Base-by-base conservation (phyloP, 139 green algal genomes). In the Astrephomene gubernaculifera region DNA sequence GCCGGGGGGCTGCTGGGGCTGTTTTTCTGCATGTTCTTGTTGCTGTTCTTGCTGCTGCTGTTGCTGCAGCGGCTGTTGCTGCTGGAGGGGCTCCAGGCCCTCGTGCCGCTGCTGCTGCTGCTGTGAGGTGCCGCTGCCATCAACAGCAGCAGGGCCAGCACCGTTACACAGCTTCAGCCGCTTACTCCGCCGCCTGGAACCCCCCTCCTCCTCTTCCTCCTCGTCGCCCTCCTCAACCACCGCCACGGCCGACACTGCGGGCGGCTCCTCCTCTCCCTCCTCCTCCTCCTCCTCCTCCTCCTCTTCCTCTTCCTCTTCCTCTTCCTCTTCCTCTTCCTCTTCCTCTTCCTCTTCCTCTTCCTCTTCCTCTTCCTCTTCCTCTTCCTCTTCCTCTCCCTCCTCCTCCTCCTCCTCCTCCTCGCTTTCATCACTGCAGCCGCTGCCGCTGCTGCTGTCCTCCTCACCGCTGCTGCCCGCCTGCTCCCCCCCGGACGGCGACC, bases 101-200 rank as follows among this genome's bases (percentile, higher is more conserved):
- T n/a, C n/a, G n/a, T n/a, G n/a, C n/a, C n/a, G n/a, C n/a, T 2
- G 4, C 63, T 10, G 22, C 22, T 29, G 12, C 25, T 36, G 10
- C 60, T 29, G 8, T 33, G 60, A 25, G 12, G 60, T 2, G 8
- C 10, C 60, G 12, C 19, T 6, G 10, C 25, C 6, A 24, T 33
- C 8, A 24, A 22, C 36, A 14, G 45, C 71, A 21, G 71, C 71
- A 7, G 31, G 25, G 7, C 19, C 21, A 27, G n/a, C 74, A 63
- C 5, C 82, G 65, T 12, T 17, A 57, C 12, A 43, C 61, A 0
- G 21, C 69, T 49, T 86, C 19, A 36, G 72, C 79, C 86, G 54
- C 57, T 82, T 82, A 57, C 74, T 60, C 27, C 54, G 19, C 2
- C 36, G 74, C 53, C 36, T 7, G 14, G 52, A 35, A 6, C 31